Conservation (phyloP, 176 grass and related monocot genomes). For the Carex scoparia region DNA sequence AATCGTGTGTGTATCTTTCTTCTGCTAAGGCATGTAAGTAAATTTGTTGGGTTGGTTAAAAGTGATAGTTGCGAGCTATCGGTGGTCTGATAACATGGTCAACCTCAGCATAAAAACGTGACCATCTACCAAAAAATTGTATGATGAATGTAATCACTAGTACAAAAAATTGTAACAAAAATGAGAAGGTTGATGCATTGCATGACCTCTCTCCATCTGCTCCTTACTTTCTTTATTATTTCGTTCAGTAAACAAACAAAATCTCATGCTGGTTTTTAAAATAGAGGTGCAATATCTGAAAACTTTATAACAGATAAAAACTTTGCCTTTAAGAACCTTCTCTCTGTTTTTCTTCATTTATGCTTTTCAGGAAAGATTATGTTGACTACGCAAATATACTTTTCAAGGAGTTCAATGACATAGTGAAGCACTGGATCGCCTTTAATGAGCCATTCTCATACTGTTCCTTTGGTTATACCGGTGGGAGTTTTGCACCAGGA, state of each 20-base stretch:
- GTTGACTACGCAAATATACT: constrained; percentile 41
- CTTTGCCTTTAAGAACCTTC: background rate
- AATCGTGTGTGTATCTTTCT: too few relatives aligned
- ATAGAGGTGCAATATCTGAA: background rate
- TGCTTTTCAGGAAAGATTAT: constrained; percentile 51
- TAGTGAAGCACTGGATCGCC: constrained; percentile 78
- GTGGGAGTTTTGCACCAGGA: constrained; percentile 27
- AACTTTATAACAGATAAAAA: too few relatives aligned
- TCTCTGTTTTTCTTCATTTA: background rate
- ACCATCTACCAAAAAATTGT: too few relatives aligned
- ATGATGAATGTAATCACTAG: too few relatives aligned
- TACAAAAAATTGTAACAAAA: too few relatives aligned
- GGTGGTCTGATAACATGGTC: too few relatives aligned
- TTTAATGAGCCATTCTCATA: constrained; percentile 40
- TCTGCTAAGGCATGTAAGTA: too few relatives aligned
- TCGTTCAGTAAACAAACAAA: background rate
- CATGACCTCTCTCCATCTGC: background rate
- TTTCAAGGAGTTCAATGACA: constrained; percentile 73
- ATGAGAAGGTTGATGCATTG: background rate
- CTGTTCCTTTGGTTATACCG: constrained; percentile 33
- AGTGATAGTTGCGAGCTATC: too few relatives aligned
- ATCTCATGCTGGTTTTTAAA: background rate
- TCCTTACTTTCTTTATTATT: background rate
- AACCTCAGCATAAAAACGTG: too few relatives aligned
- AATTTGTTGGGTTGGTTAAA: too few relatives aligned